phyloP scores from a whole-genome alignment of 306 rosid species.

The Betula pendula region DNA sequence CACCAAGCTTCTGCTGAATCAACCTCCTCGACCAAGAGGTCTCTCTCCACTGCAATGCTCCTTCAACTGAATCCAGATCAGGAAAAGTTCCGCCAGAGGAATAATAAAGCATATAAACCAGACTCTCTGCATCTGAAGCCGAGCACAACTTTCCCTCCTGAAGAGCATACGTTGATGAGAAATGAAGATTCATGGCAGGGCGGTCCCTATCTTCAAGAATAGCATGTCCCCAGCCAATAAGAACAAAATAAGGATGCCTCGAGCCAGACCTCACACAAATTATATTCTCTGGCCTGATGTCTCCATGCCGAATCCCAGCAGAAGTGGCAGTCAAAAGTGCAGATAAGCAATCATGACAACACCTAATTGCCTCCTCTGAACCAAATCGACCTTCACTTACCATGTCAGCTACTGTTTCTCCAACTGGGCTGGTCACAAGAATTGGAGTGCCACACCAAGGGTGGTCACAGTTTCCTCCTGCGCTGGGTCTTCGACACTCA shows the following conservation, averaged over 20 bases:
- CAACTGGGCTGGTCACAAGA: slow-evolving; percentile 88
- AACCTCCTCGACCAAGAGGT: slow-evolving; percentile 88
- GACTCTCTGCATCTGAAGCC: slow-evolving; percentile 97
- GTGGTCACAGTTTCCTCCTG: slow-evolving; percentile 90
- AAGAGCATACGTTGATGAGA: slow-evolving; percentile 87
- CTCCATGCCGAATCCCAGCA: slow-evolving; percentile 92
- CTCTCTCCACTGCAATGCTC: slow-evolving; percentile 94
- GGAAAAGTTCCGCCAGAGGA: slow-evolving; percentile 78
- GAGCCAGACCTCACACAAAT: slow-evolving; percentile 60
- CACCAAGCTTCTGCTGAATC: slow-evolving; percentile 96
- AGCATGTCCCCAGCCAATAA: slow-evolving; percentile 95
- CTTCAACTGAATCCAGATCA: slow-evolving; percentile 90
- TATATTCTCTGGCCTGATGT: slow-evolving; percentile 88
- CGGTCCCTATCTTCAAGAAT: slow-evolving; percentile 96
- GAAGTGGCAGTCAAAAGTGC: slow-evolving; percentile 81
- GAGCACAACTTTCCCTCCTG: slow-evolving; percentile 96
- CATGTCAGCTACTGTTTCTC: slow-evolving; percentile 82
- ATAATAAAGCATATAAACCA: slow-evolving; percentile 88
- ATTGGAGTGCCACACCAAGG: slow-evolving; percentile 99
- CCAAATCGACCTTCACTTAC: slow-evolving; percentile 63
- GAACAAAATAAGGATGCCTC: slow-evolving; percentile 68
- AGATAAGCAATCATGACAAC: slow-evolving; percentile 94
- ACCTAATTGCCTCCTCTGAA: slow-evolving; percentile 73
- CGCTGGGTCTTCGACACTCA: slow-evolving; percentile 74
- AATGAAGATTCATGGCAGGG: slow-evolving; percentile 93